Conservation (phyloP, 441 rosid species). For the Arabidopsis hybrid region DNA sequence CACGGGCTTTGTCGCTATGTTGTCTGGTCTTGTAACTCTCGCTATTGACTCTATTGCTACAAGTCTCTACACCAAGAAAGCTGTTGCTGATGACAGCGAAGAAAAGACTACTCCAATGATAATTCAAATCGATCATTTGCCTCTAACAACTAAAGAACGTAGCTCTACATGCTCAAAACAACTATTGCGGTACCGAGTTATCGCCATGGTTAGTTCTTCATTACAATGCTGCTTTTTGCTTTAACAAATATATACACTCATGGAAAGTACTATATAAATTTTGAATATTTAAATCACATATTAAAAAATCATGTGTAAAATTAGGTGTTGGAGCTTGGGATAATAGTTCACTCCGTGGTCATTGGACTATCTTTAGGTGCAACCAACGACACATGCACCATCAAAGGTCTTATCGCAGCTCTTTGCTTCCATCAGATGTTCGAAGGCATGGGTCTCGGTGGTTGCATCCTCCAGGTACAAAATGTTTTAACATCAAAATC, state of each 20-base stretch:
- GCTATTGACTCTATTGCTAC: conserved; percentile 64
- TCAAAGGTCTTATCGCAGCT: conserved; percentile 62
- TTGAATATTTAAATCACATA: not conserved
- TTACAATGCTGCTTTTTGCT: not conserved
- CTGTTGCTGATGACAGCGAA: not conserved
- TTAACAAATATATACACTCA: not conserved
- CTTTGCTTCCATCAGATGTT: conserved; percentile 78
- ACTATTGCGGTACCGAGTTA: conserved; percentile 58
- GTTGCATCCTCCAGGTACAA: conserved; percentile 65
- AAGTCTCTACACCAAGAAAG: conserved; percentile 47
- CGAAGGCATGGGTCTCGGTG: conserved; percentile 80
- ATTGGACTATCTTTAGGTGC: conserved; percentile 60
- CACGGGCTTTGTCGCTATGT: conserved; percentile 63
- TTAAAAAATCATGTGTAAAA: not conserved
- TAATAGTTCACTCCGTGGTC: conserved; percentile 53
- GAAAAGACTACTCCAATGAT: conserved; percentile 29
- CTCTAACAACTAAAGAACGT: conserved; percentile 35
- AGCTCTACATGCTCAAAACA: conserved; percentile 34
- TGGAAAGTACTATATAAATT: not conserved
- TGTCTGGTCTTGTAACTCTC: conserved; percentile 54
- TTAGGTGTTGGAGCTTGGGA: conserved; percentile 59
- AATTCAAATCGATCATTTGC: conserved; percentile 23
- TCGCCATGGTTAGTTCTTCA: conserved; percentile 60
- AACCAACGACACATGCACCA: conserved; percentile 55
- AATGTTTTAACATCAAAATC: too few relatives aligned